Conservation (phyloP, 2,329 filamentous ascomycete genomes). For the Pseudonectria foliicola region DNA sequence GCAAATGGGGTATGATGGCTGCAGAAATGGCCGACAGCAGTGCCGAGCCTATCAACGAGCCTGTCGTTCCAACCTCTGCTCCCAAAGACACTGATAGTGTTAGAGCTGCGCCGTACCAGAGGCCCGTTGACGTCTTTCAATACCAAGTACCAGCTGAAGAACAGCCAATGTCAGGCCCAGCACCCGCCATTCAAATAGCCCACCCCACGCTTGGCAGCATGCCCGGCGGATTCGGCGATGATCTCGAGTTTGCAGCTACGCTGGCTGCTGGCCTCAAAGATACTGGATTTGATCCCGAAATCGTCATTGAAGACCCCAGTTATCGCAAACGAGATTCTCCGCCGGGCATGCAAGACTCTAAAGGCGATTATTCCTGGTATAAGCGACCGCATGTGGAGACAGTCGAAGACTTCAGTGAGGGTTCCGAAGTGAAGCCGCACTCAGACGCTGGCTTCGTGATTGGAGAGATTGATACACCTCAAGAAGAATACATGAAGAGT, state of each 20-base stretch:
- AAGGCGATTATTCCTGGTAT: conserved; percentile 34
- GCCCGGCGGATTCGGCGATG: conserved; percentile 59
- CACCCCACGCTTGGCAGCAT: conserved; percentile 56
- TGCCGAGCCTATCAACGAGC: conserved; percentile 29
- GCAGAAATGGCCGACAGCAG: conserved; percentile 40
- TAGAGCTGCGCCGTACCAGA: conserved; percentile 10
- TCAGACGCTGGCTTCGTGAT: conserved; percentile 38
- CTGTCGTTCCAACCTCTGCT: conserved; percentile 15
- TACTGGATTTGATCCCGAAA: conserved; percentile 64
- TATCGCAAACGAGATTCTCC: conserved; percentile 60
- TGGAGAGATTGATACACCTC: conserved; percentile 40
- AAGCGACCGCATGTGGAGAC: conserved; percentile 43
- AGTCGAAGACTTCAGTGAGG: conserved; percentile 35
- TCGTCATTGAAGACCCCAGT: conserved; percentile 59
- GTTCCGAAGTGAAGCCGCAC: conserved; percentile 13
- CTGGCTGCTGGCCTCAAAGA: conserved; percentile 61
- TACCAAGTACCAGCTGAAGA: conserved; percentile 16
- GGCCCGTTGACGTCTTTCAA: conserved; percentile 13
- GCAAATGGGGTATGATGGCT: conserved; percentile 46
- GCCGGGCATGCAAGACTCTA: conserved; percentile 47
- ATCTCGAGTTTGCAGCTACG: conserved; percentile 62
- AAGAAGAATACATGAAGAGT: conserved; percentile 18
- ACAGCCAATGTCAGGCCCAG: conserved; percentile 50
- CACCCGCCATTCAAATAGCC: conserved; percentile 41
- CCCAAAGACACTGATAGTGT: conserved; percentile 6